These are phyloP conservation scores for Eucalyptus marginata DNA, from an alignment of 345 rosid genomes.

Conservation along the genomic window DNA sequence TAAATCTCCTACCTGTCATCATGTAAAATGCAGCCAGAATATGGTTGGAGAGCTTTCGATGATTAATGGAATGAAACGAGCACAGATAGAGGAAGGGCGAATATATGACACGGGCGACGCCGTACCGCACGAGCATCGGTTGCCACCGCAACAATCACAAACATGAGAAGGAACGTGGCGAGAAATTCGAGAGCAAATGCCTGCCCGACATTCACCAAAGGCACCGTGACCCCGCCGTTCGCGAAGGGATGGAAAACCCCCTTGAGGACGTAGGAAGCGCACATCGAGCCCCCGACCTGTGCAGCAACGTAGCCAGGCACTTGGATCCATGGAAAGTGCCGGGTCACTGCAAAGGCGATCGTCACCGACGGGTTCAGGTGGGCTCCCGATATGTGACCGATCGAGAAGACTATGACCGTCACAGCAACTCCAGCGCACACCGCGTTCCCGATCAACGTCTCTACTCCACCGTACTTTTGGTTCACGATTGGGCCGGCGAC, in stretches of 20 bases:
- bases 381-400: slow-evolving; percentile 44
- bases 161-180: slow-evolving; percentile 1
- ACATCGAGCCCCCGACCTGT: not conserved
- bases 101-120: not conserved
- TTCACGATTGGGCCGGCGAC: slow-evolving; percentile 15
- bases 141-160: slow-evolving; percentile 10
- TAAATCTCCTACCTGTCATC: not conserved
- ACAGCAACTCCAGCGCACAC: slow-evolving; percentile 24
- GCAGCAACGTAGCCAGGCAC: slow-evolving; percentile 3
- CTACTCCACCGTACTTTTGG: slow-evolving; percentile 2
- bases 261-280: slow-evolving; percentile 1
- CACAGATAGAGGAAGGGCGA: not conserved
- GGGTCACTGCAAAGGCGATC: slow-evolving; percentile 18
- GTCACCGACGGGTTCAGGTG: slow-evolving; percentile 49
- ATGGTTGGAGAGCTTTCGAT: not conserved
- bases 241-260: not conserved
- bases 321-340: slow-evolving; percentile 20
- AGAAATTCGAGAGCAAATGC: not conserved
- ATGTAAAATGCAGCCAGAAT: too few species aligned
- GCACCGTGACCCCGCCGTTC: not conserved
- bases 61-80: not conserved
- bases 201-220: not conserved
- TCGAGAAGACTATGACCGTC: slow-evolving; percentile 26
- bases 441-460: slow-evolving; percentile 21
- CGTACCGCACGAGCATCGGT: slow-evolving; percentile 9